phyloP scores from a whole-genome alignment of 108 stramenopile genomes.

The Seminavis robusta region DNA sequence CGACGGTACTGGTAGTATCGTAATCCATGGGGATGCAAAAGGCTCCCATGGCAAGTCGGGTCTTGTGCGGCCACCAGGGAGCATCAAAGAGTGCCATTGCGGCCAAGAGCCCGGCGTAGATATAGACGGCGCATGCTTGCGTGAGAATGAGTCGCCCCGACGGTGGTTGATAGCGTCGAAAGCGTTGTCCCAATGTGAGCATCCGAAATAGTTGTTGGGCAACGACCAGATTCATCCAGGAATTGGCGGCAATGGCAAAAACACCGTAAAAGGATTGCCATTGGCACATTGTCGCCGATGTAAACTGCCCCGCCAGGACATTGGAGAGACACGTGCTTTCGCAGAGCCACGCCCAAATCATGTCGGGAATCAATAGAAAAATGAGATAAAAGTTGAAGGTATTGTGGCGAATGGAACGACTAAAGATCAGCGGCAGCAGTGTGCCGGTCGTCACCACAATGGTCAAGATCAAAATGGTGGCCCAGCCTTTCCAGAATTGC shows the following conservation, averaged over 20 bases:
- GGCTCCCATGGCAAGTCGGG: not conserved
- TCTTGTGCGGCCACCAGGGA: too few species aligned
- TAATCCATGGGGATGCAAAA: constrained; percentile 10
- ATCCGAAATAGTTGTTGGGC: constrained; percentile 1
- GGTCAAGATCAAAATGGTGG: constrained; percentile 8
- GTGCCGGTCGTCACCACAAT: too few species aligned
- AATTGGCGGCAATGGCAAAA: constrained; percentile 8
- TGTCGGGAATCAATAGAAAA: constrained; percentile 12
- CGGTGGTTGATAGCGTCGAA: constrained; percentile 1
- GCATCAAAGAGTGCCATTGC: not conserved
- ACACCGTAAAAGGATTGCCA: constrained; percentile 9
- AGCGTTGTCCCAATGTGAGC: not conserved
- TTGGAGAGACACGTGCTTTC: constrained; percentile 4
- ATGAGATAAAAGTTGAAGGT: constrained; percentile 16
- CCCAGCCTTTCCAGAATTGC: not conserved
- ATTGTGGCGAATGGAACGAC: constrained; percentile 1
- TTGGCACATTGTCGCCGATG: constrained; percentile 3
- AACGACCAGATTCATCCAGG: constrained; percentile 9
- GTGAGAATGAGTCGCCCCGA: not conserved
- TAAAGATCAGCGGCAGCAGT: too few species aligned
- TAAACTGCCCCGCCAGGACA: constrained; percentile 3
- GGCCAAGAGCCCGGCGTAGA: not conserved
- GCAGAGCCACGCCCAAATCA: constrained; percentile 3
- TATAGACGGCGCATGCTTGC: not conserved
- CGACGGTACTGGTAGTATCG: not conserved